Conservation (phyloP, 257 asterid species). For the Rehmannia glutinosa region DNA sequence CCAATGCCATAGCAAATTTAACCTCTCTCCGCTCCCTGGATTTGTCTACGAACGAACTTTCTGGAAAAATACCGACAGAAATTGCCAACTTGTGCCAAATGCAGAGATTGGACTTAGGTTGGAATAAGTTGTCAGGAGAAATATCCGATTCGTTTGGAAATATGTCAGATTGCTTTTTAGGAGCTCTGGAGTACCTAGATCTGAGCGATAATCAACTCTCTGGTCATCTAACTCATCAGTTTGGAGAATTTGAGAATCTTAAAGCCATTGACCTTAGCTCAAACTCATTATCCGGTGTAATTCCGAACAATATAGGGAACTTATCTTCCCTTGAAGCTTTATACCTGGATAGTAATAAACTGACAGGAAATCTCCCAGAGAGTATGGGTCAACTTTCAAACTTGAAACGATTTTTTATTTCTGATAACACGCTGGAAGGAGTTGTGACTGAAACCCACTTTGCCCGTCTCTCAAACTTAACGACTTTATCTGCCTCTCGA, state of each 20-base stretch:
- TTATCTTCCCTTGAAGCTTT: conserved; percentile 7
- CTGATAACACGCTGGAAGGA: conserved; percentile 24
- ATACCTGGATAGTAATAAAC: not conserved
- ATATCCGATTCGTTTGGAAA: conserved; percentile 19
- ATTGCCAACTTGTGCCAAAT: conserved; percentile 21
- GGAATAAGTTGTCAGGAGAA: conserved; percentile 22
- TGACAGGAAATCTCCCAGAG: conserved; percentile 36
- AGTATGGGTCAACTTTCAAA: conserved; percentile 27
- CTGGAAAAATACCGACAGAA: conserved; percentile 29
- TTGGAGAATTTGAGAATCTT: conserved; percentile 20
- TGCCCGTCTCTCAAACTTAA: conserved; percentile 25
- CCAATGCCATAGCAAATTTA: conserved; percentile 21
- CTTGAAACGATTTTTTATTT: not conserved
- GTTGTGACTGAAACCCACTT: conserved; percentile 29
- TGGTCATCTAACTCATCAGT: conserved; percentile 15
- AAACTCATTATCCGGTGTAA: conserved; percentile 20
- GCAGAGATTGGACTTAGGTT: not conserved
- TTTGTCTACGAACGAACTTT: conserved; percentile 14
- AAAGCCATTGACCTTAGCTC: not conserved
- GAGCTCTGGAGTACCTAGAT: not conserved
- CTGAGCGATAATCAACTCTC: not conserved
- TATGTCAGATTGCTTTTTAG: conserved; percentile 14
- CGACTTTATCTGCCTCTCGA: not conserved
- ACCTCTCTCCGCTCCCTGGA: conserved; percentile 19
- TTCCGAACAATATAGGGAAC: conserved; percentile 25